Conservation (phyloP, 306 rosid species). For the Prosopis cineraria region DNA sequence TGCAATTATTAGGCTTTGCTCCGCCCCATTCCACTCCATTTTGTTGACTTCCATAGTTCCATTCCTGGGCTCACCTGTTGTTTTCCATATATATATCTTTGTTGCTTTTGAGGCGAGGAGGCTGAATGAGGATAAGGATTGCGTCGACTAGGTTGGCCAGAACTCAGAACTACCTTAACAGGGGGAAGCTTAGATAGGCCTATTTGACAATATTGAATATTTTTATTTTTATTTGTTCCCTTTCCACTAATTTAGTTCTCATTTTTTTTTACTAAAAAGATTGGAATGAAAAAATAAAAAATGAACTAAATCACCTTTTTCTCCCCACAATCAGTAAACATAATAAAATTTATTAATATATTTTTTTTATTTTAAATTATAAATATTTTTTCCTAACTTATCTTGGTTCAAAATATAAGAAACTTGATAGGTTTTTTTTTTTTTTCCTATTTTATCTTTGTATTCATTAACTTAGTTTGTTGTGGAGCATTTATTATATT, state of each 20-base stretch:
- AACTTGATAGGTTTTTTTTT: no score
- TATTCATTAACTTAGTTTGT: no score
- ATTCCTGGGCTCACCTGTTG: background rate
- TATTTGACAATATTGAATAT: background rate
- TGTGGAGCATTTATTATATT: no score
- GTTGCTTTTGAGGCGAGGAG: constrained; percentile 6
- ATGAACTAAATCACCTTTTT: no score
- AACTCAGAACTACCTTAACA: background rate
- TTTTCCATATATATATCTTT: constrained; percentile 14
- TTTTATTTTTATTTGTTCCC: no score
- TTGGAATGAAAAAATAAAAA: no score
- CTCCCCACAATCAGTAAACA: no score
- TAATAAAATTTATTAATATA: no score
- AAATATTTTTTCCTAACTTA: no score
- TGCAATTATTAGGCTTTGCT: constrained; percentile 26
- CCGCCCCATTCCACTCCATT: constrained; percentile 20
- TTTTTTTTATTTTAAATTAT: no score
- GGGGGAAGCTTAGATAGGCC: background rate
- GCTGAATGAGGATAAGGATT: constrained; percentile 36
- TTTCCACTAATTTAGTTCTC: background rate
- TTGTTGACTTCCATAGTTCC: constrained; percentile 28
- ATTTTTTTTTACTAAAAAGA: background rate
- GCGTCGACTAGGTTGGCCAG: constrained; percentile 21
- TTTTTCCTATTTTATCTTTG: no score
- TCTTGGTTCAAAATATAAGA: no score